Percentiles rank a stretch among this genome's conserved stretches.
These are phyloP conservation scores for Picea engelmannii DNA, from an alignment of 83 land plant species.

Conservation along the genomic window DNA sequence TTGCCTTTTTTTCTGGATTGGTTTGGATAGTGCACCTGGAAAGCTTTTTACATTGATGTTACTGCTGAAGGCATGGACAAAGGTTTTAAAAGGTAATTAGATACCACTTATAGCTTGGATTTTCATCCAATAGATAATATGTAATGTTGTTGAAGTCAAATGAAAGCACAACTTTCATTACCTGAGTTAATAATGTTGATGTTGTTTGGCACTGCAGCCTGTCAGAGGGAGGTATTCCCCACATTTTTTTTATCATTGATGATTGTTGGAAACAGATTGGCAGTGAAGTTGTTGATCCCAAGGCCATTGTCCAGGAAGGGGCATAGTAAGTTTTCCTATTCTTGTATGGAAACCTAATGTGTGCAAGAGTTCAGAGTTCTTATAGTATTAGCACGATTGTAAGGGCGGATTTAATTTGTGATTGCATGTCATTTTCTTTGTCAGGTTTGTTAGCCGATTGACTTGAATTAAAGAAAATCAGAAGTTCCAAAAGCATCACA, in stretches of 20 bases:
- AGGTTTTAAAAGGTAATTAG: slow-evolving; percentile 33
- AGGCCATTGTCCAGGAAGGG: slow-evolving; percentile 69
- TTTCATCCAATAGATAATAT: not conserved
- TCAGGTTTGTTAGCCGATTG: slow-evolving; percentile 84
- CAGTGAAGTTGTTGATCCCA: slow-evolving; percentile 31
- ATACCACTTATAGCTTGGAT: not conserved
- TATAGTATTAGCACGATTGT: not conserved
- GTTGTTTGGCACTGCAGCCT: slow-evolving; percentile 45
- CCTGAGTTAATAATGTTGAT: not conserved
- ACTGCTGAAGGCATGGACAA: slow-evolving; percentile 40
- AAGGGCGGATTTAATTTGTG: not conserved
- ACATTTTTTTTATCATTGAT: slow-evolving; percentile 76
- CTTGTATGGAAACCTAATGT: not conserved
- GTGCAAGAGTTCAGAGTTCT: not conserved
- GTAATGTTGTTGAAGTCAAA: too few species aligned
- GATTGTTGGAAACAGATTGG: slow-evolving; percentile 97
- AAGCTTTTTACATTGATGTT: slow-evolving; percentile 53
- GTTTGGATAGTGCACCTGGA: slow-evolving; percentile 61
- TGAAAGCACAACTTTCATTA: not conserved
- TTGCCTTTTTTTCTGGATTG: slow-evolving; percentile 33
- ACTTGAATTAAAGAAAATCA: slow-evolving; percentile 86
- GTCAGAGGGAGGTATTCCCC: slow-evolving; percentile 84
- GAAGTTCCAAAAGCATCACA: slow-evolving; percentile 68
- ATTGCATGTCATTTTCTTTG: not conserved
- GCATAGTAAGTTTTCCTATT: slow-evolving; percentile 60